These are phyloP conservation scores for Fibroporia radiculosa DNA, from an alignment of 768 basidiomycete species.

Conservation along the genomic window DNA sequence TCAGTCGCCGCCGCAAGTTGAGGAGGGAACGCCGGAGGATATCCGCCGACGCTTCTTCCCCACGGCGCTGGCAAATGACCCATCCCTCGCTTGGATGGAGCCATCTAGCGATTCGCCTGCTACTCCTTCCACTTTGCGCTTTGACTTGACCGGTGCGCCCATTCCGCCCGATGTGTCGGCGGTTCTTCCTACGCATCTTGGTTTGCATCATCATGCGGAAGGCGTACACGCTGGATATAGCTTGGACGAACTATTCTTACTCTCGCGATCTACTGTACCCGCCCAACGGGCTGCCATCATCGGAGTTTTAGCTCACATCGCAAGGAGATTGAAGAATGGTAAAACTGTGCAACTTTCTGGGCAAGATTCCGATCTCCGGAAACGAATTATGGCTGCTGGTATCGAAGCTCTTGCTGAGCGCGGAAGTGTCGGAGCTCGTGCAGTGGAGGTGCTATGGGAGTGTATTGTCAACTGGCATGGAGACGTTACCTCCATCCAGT, in stretches of 20 bases:
- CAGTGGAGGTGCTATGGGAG: slow-evolving; percentile 69
- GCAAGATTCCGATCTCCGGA: slow-evolving; percentile 38
- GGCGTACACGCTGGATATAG: slow-evolving; percentile 81
- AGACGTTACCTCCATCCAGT: slow-evolving; percentile 25
- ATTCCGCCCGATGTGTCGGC: slow-evolving; percentile 50
- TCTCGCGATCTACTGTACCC: slow-evolving; percentile 74
- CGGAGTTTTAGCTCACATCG: slow-evolving; percentile 56
- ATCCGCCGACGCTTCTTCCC: slow-evolving; percentile 85
- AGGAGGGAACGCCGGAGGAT: slow-evolving; percentile 74
- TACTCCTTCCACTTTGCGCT: slow-evolving; percentile 35
- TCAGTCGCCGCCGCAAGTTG: slow-evolving; percentile 16
- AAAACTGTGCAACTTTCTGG: slow-evolving; percentile 27
- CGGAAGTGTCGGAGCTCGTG: slow-evolving; percentile 58
- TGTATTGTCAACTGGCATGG: slow-evolving; percentile 62
- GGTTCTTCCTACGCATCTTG: slow-evolving; percentile 73
- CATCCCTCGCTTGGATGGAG: slow-evolving; percentile 77
- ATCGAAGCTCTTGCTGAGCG: slow-evolving; percentile 57
- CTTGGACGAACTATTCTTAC: slow-evolving; percentile 73
- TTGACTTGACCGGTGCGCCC: slow-evolving; percentile 63
- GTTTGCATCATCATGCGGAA: slow-evolving; percentile 87
- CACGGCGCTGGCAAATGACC: slow-evolving; percentile 53
- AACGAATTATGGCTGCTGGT: slow-evolving; percentile 58
- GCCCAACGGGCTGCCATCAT: slow-evolving; percentile 83
- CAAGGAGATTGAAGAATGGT: slow-evolving; percentile 25
- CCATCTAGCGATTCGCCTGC: slow-evolving; percentile 20